phyloP scores from a whole-genome alignment of 495 filamentous ascomycete genomes.

The Physcia stellaris region DNA sequence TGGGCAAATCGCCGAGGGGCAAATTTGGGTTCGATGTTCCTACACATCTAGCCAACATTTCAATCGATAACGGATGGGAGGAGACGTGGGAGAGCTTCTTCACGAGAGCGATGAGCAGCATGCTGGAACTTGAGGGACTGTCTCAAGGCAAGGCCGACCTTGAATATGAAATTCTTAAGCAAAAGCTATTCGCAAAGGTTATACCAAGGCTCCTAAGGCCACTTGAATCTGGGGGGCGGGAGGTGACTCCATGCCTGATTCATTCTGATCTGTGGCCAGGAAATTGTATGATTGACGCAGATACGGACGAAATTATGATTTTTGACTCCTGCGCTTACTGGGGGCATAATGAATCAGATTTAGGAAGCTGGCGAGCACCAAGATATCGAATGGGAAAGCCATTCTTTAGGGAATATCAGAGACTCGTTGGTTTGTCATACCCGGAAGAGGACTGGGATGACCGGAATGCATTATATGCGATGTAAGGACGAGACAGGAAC shows the following conservation, averaged over 20 bases:
- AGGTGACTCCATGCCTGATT: constrained; percentile 27
- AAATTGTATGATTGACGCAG: constrained; percentile 25
- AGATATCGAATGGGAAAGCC: constrained; percentile 6
- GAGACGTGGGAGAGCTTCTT: constrained; percentile 8
- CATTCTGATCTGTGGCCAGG: constrained; percentile 37
- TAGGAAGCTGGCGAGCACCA: constrained; percentile 12
- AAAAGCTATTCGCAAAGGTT: constrained; percentile 14
- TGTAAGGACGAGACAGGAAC: constrained; percentile 3
- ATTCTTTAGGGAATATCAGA: constrained; percentile 10
- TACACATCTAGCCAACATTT: too few species aligned
- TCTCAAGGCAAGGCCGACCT: not conserved
- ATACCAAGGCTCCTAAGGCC: constrained; percentile 20
- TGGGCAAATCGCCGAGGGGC: constrained; percentile 2
- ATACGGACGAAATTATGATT: constrained; percentile 22
- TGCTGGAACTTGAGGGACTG: constrained; percentile 11
- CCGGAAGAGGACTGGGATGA: constrained; percentile 11
- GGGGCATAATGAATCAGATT: constrained; percentile 33
- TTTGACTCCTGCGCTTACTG: constrained; percentile 36
- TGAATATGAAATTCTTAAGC: constrained; percentile 2
- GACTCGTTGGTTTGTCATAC: constrained; percentile 3
- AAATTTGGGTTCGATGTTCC: too few species aligned
- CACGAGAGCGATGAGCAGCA: constrained; percentile 10
- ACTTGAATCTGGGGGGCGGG: constrained; percentile 15
- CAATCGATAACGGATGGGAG: too few species aligned
- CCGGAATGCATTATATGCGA: constrained; percentile 12